Evolutionary conservation across 805 yeast species (phyloP).

Genomic region (Wickerhamomyces subpelliculosus): DNA sequence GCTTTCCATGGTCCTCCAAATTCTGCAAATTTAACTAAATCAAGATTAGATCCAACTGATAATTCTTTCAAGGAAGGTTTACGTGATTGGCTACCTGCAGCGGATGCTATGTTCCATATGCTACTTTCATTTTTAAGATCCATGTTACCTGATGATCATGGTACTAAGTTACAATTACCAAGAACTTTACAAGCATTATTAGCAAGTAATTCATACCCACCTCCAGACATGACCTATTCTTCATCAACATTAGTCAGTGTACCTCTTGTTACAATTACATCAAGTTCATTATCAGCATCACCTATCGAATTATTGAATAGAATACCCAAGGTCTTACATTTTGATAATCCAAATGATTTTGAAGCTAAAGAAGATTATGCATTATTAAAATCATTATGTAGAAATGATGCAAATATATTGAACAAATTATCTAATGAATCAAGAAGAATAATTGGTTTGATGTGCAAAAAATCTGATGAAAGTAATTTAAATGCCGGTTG

Average conservation of each 20-base stretch:
- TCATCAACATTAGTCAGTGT: slow-evolving; percentile 39
- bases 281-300: slow-evolving; percentile 31
- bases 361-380: slow-evolving; percentile 75
- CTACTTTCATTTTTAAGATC: slow-evolving; percentile 71
- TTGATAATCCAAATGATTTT: slow-evolving; percentile 63
- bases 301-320: slow-evolving; percentile 56
- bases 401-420: slow-evolving; percentile 46
- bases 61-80: slow-evolving; percentile 61
- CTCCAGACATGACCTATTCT: slow-evolving; percentile 35
- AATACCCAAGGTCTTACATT: slow-evolving; percentile 52
- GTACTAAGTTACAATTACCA: slow-evolving; percentile 51
- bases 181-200: slow-evolving; percentile 57
- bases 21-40: slow-evolving; percentile 15
- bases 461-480: slow-evolving; percentile 27
- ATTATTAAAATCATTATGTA: slow-evolving; percentile 64
- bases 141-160: slow-evolving; percentile 62
- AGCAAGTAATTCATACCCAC: slow-evolving; percentile 71
- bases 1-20: slow-evolving; percentile 53
- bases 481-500: slow-evolving; percentile 35
- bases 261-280: slow-evolving; percentile 54
- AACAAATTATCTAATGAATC: slow-evolving; percentile 70
- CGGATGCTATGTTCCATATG: slow-evolving; percentile 81
- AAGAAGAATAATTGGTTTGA: slow-evolving; percentile 40
- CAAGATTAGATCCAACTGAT: slow-evolving; percentile 16
- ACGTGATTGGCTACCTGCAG: slow-evolving; percentile 69